These are phyloP conservation scores for Candida smagusa DNA, from an alignment of 1,139 yeast genomes.

Conservation along the genomic window DNA sequence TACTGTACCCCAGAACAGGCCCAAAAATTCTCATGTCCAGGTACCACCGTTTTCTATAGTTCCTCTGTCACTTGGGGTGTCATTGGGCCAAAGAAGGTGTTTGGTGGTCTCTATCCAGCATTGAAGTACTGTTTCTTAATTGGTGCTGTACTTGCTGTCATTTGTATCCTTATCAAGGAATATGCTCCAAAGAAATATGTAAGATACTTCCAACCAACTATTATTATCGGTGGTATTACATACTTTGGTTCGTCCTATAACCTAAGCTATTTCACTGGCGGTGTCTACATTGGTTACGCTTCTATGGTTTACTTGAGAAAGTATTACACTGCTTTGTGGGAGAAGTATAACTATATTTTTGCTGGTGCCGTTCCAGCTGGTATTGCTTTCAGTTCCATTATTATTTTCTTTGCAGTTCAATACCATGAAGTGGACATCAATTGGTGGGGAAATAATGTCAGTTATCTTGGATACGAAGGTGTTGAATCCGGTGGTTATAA, in stretches of 20 bases:
- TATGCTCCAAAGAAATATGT: slow-evolving; percentile 12
- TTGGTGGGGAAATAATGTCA: slow-evolving; percentile 19
- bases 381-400: slow-evolving; percentile 15
- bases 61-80: slow-evolving; percentile 36
- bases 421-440: slow-evolving; percentile 12
- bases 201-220: slow-evolving; percentile 16
- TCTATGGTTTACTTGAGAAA: slow-evolving; percentile 16
- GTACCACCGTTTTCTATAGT: slow-evolving; percentile 29
- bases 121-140: slow-evolving; percentile 33
- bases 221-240: slow-evolving; percentile 16
- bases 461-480: slow-evolving; percentile 13
- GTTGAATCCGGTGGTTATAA: slow-evolving; percentile 7
- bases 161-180: slow-evolving; percentile 25
- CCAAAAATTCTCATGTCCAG: slow-evolving; percentile 33
- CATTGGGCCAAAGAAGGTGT: slow-evolving; percentile 34
- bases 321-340: slow-evolving; percentile 15
- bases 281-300: slow-evolving; percentile 12
- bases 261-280: slow-evolving; percentile 16
- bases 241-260: slow-evolving; percentile 15
- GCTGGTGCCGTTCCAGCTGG: slow-evolving; percentile 17
- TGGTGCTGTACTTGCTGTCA: slow-evolving; percentile 27
- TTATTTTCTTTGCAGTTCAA: slow-evolving; percentile 19
- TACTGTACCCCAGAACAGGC: slow-evolving; percentile 26
- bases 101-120: slow-evolving; percentile 30
- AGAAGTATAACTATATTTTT: slow-evolving; percentile 18